Evolutionary conservation across 306 rosid genomes (phyloP).

Genomic region (Delonix regia): DNA sequence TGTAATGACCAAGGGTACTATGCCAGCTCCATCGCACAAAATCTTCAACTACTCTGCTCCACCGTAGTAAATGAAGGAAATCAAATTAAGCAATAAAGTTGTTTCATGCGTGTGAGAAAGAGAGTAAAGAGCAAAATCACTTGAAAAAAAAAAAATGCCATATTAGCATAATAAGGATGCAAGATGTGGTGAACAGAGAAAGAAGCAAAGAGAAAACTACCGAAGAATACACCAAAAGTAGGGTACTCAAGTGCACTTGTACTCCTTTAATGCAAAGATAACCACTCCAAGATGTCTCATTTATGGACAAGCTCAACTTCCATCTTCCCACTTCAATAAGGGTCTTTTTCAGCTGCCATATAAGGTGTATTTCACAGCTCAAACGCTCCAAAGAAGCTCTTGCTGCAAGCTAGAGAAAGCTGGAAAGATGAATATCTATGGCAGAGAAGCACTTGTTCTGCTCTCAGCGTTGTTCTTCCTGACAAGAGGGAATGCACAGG

Average conservation of each 20-base stretch:
- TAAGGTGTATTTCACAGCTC: conserved; percentile 32
- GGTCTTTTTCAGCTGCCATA: conserved; percentile 43
- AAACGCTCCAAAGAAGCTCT: conserved; percentile 26
- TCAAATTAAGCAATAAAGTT: conserved; percentile 16
- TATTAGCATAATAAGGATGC: neutral
- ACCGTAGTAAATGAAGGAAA: conserved; percentile 33
- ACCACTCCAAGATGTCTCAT: conserved; percentile 46
- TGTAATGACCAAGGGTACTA: conserved; percentile 3
- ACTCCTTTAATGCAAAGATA: conserved; percentile 32
- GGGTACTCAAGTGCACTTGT: neutral
- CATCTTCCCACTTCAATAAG: conserved; percentile 65
- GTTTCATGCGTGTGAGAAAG: neutral
- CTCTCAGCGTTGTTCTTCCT: conserved; percentile 46
- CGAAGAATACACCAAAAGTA: neutral
- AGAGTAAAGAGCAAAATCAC: neutral
- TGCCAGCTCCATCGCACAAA: conserved; percentile 28
- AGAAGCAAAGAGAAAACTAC: conserved; percentile 19
- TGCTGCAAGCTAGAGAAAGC: neutral
- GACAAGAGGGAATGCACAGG: conserved; percentile 60
- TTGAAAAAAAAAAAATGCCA: neutral
- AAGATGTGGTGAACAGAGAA: neutral
- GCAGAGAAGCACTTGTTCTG: conserved; percentile 47
- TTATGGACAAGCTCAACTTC: conserved; percentile 64
- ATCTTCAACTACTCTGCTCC: conserved; percentile 41
- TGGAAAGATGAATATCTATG: conserved; percentile 44